Evolutionary conservation across 202 grass and related monocot species (phyloP), one percentile per base, ranked within the genome.

Genomic region (Setaria italica): DNA sequence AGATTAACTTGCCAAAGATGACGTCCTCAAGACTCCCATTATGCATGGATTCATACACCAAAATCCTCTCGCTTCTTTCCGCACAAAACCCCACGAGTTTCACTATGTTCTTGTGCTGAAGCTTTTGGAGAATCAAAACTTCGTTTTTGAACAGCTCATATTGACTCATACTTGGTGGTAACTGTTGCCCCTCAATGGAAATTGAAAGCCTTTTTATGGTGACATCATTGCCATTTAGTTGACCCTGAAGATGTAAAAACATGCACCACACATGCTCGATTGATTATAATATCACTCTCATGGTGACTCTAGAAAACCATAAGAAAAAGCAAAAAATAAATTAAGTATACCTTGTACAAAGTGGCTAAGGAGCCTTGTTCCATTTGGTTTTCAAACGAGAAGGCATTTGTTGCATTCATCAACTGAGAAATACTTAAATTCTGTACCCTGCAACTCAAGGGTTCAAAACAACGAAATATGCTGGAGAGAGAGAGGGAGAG

Each of bases 291-390:
- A 21, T 21, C n/a, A 25, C 56, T 4, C 29, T 57, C 17, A 4
- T 8, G 6, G 6, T n/a, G n/a, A 57, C 54, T 20, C 3, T 57
- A 62, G 10, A 62, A 62, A 32, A 0, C 25, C 9, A 30, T 5
- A 16, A 62, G 10, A 3, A 30, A 30, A 1, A 41, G 39, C 2
- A 11, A 11, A 20, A 30, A 7, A 14, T 1, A 49, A 30, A 20
- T 42, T 19, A 41, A 41, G 39, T 41, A 41, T 76, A 85, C 82
- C 82, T 68, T 85, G 25, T 58, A 85, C 12, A 77, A 85, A 47
- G 16, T 77, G 0, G 37, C 37, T 37, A 85, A 77, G 21, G 72
- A 17, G 3, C 62, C 49, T 17, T 59, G 48, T 35, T 85, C 73
- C 43, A 69, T 76, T 48, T 77, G 73, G 4, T 57, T 5, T 9